These are phyloP conservation scores for Aspergillus bertholletiae DNA, from an alignment of 495 filamentous ascomycete species.

Conservation along the genomic window DNA sequence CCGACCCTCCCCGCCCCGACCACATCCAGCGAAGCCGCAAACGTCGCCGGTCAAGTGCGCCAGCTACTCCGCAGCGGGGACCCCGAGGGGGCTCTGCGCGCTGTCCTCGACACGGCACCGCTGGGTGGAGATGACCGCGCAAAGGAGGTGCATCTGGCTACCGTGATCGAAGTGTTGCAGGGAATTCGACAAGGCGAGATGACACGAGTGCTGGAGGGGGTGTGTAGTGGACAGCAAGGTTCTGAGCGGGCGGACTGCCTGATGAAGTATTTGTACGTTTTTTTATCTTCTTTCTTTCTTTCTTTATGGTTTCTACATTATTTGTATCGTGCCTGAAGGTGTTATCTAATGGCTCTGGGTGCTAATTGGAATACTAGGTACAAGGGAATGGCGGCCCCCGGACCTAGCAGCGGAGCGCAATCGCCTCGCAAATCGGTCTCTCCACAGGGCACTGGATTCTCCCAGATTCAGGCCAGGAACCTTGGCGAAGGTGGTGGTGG, in stretches of 20 bases:
- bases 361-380: too few species aligned
- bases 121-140: slow-evolving; percentile 68
- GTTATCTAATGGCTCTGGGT: too few species aligned
- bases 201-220: slow-evolving; percentile 73
- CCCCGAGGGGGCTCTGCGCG: slow-evolving; percentile 75
- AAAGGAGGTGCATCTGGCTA: slow-evolving; percentile 80
- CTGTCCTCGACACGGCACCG: slow-evolving; percentile 72
- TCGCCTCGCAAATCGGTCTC: slow-evolving; percentile 53
- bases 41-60: slow-evolving; percentile 69
- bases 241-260: slow-evolving; percentile 57
- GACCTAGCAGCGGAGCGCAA: slow-evolving; percentile 28
- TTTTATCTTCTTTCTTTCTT: slow-evolving; percentile 5
- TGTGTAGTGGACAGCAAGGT: slow-evolving; percentile 68
- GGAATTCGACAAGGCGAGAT: slow-evolving; percentile 89
- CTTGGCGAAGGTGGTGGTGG: slow-evolving; percentile 73
- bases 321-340: too few species aligned
- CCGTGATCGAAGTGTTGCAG: slow-evolving; percentile 83
- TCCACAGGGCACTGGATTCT: slow-evolving; percentile 83
- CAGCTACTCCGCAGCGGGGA: slow-evolving; percentile 84
- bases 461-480: slow-evolving; percentile 69
- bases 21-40: slow-evolving; percentile 67
- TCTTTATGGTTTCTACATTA: not conserved
- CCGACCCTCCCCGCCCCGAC: slow-evolving; percentile 57
- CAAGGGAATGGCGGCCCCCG: slow-evolving; percentile 72
- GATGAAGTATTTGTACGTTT: slow-evolving; percentile 51